A percentile compares a stretch with the other conserved stretches of the same genome.
These are phyloP conservation scores for Paramecium pentaurelia DNA, from an alignment of 73 alveolate species.

Conservation along the genomic window DNA sequence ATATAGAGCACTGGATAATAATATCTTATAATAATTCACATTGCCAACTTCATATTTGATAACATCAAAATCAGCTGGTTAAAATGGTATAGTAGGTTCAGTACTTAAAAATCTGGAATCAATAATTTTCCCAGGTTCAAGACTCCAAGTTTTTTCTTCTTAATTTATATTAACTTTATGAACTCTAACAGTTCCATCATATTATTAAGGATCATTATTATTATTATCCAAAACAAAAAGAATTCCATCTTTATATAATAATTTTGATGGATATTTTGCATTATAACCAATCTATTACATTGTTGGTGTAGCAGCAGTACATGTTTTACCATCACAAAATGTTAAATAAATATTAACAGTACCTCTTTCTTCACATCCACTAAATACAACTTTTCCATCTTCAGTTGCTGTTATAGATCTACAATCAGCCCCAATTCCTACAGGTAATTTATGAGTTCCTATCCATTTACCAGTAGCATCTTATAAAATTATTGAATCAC, in stretches of 20 bases:
- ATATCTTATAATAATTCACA: neutral
- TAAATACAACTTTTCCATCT: neutral
- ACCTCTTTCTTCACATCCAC: neutral
- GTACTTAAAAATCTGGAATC: neutral
- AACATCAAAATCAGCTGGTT: slow-evolving; percentile 28
- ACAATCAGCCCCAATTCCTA: neutral
- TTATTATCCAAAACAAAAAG: neutral
- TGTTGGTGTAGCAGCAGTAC: neutral
- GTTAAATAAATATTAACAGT: neutral
- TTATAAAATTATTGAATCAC: neutral
- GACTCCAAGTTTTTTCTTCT: neutral
- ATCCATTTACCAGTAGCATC: neutral
- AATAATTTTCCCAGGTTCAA: neutral
- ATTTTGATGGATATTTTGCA: neutral
- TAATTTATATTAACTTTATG: neutral
- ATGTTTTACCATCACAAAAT: neutral
- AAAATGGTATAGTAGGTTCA: neutral
- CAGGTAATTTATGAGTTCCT: neutral
- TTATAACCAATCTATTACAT: neutral
- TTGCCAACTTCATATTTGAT: neutral
- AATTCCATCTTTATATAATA: neutral
- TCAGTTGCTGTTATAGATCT: neutral
- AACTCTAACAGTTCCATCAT: neutral
- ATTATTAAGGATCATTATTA: neutral
- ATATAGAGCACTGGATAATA: neutral